A percentile compares a stretch with the other conserved stretches of the same genome.
Evolutionary conservation across 176 grass and related monocot genomes (phyloP).

Genomic region (Eragrostis nindensis): DNA sequence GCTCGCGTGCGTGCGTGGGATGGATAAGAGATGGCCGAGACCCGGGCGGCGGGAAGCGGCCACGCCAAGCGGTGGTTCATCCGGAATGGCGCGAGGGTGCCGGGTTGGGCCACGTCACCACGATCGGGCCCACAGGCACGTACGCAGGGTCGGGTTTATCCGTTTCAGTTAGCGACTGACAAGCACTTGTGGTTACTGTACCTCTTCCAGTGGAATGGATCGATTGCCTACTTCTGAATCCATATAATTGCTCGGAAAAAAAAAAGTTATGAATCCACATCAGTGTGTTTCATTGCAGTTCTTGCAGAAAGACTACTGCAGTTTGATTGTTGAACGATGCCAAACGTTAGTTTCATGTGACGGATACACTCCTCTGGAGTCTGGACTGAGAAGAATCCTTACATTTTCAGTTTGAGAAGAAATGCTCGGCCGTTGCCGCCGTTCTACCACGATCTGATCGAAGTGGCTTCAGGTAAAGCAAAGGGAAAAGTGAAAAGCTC

Average conservation of each 20-base stretch:
- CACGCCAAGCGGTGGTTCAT: constrained; percentile 12
- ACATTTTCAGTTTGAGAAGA: background rate
- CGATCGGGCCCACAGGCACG: background rate
- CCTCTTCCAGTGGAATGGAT: background rate
- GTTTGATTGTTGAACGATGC: background rate
- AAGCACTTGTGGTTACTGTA: background rate
- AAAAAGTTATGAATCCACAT: no score
- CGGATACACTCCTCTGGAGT: background rate
- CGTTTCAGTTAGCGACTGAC: background rate
- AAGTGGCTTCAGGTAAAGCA: background rate
- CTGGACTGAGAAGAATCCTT: background rate
- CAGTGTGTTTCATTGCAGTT: background rate
- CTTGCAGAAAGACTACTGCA: background rate
- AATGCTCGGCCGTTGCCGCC: background rate
- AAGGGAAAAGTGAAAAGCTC: background rate
- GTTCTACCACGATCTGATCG: background rate
- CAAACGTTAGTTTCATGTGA: background rate
- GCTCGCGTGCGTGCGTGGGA: background rate
- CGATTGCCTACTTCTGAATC: background rate
- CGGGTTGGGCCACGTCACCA: constrained; percentile 4
- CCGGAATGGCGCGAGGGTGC: constrained; percentile 9
- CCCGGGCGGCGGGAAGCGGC: background rate
- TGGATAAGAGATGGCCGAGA: background rate
- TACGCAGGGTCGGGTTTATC: background rate
- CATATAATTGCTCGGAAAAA: no score